A percentile compares a stretch with the other conserved stretches of the same genome.
Evolutionary conservation across 2,329 filamentous ascomycete species (phyloP).

Genomic region (Ceratocystis huliohia): DNA sequence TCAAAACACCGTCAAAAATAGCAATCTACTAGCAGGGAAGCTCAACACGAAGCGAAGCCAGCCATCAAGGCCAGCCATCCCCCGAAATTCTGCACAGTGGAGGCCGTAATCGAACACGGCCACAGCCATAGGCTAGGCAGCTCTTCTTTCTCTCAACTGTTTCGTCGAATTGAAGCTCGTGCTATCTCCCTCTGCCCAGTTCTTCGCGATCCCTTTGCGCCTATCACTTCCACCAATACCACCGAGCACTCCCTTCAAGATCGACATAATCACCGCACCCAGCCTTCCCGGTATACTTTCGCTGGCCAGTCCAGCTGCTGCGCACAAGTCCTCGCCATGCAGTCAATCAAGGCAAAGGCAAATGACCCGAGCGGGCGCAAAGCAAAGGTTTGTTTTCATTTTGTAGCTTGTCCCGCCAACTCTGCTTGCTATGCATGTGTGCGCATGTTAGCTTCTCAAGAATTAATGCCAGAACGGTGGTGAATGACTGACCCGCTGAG

Average conservation of each 20-base stretch:
- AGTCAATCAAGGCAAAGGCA: conserved; percentile 42
- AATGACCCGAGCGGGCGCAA: conserved; percentile 46
- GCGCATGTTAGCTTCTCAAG: neutral
- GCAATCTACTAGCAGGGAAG: neutral
- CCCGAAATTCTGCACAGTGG: conserved; percentile 16
- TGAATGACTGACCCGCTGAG: neutral
- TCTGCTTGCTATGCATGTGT: too few species aligned
- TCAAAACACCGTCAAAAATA: conserved; percentile 7
- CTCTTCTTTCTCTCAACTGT: conserved; percentile 15
- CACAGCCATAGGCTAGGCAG: conserved; percentile 12
- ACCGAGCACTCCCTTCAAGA: neutral
- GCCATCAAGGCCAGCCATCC: neutral
- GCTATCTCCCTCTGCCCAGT: conserved; percentile 13
- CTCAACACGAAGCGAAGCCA: conserved; percentile 6
- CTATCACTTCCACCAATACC: neutral
- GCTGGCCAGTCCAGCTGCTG: conserved; percentile 1
- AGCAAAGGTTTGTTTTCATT: conserved; percentile 37
- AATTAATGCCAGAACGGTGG: neutral
- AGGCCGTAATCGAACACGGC: conserved; percentile 14
- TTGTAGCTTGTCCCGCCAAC: conserved; percentile 22
- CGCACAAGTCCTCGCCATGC: conserved; percentile 29
- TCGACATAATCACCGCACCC: neutral
- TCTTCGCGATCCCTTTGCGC: conserved; percentile 6
- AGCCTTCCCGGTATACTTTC: neutral
- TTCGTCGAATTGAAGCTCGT: conserved; percentile 17